phyloP scores from a whole-genome alignment of 1,139 yeast species.

The Magnusiomyces tetraspermus region DNA sequence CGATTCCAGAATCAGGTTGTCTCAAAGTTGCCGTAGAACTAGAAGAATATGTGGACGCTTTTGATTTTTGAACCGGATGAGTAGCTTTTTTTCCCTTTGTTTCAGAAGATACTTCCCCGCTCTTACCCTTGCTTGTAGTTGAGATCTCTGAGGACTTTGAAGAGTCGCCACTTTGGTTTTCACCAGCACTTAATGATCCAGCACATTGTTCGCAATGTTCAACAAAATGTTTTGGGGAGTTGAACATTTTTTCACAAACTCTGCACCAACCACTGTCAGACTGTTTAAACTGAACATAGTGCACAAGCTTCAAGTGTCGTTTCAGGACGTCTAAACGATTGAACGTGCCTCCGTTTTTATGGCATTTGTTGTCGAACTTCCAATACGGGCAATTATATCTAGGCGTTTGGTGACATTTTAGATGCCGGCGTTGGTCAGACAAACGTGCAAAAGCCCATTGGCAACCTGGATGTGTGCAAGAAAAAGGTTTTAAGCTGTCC shows the following conservation, averaged over 20 bases:
- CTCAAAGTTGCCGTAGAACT: too few species aligned
- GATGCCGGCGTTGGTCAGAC: constrained; percentile 57
- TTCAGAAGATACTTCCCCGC: too few species aligned
- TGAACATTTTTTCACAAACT: constrained; percentile 50
- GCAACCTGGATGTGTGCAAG: constrained; percentile 48
- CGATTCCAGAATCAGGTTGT: too few species aligned
- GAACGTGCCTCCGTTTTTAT: constrained; percentile 63
- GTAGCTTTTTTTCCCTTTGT: too few species aligned
- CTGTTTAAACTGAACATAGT: constrained; percentile 41
- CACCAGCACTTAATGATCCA: too few species aligned
- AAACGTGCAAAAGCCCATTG: constrained; percentile 59
- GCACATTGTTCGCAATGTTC: constrained; percentile 65
- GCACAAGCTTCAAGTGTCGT: constrained; percentile 58
- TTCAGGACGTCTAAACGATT: constrained; percentile 61
- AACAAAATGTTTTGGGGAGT: constrained; percentile 47
- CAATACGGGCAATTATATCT: constrained; percentile 64
- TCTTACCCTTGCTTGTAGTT: too few species aligned
- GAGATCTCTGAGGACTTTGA: too few species aligned
- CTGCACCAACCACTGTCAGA: constrained; percentile 59
- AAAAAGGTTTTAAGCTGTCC: constrained; percentile 33
- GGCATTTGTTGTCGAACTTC: constrained; percentile 58
- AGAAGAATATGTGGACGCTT: too few species aligned
- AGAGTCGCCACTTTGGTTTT: too few species aligned
- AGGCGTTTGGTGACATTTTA: constrained; percentile 55
- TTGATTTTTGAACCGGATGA: too few species aligned